These are phyloP conservation scores for Pseudevernia furfuracea DNA, from an alignment of 495 filamentous ascomycete genomes.

Conservation along the genomic window DNA sequence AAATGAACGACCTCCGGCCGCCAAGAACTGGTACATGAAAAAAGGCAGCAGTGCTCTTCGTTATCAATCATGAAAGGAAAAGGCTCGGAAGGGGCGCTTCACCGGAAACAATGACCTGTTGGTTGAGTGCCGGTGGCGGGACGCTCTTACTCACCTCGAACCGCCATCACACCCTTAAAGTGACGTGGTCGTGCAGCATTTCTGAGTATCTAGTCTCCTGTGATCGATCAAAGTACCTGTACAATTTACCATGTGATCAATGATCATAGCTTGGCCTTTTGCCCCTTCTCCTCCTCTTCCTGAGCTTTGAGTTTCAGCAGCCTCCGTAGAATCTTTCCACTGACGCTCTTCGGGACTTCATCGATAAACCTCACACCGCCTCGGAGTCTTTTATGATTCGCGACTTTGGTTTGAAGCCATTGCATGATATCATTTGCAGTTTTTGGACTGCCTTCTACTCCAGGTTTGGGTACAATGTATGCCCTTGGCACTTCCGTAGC, in stretches of 20 bases:
- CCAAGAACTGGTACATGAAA: not conserved
- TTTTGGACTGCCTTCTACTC: slow-evolving; percentile 42
- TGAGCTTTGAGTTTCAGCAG: slow-evolving; percentile 50
- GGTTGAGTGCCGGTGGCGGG: not conserved
- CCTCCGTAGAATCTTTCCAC: slow-evolving; percentile 82
- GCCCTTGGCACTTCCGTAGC: slow-evolving; percentile 80
- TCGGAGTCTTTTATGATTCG: slow-evolving; percentile 67
- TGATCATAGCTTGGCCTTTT: slow-evolving; percentile 26
- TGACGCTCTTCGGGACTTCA: slow-evolving; percentile 72
- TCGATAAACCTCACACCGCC: slow-evolving; percentile 81
- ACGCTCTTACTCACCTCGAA: not conserved
- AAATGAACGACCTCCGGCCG: not conserved
- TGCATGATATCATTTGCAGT: slow-evolving; percentile 54
- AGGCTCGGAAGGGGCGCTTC: not conserved
- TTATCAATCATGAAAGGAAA: not conserved
- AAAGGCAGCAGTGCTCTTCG: not conserved
- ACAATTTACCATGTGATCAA: not conserved
- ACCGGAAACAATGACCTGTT: not conserved
- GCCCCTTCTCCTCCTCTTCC: slow-evolving; percentile 36
- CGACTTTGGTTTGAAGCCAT: slow-evolving; percentile 57
- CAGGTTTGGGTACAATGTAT: slow-evolving; percentile 62
- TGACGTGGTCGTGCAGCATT: not conserved
- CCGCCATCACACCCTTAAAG: not conserved
- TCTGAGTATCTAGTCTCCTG: not conserved
- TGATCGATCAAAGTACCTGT: not conserved